Evolutionary conservation across 169 alveolate species (phyloP), one percentile per base, ranked within the genome.

Genomic region (Cryptosporidium xiaoi): DNA sequence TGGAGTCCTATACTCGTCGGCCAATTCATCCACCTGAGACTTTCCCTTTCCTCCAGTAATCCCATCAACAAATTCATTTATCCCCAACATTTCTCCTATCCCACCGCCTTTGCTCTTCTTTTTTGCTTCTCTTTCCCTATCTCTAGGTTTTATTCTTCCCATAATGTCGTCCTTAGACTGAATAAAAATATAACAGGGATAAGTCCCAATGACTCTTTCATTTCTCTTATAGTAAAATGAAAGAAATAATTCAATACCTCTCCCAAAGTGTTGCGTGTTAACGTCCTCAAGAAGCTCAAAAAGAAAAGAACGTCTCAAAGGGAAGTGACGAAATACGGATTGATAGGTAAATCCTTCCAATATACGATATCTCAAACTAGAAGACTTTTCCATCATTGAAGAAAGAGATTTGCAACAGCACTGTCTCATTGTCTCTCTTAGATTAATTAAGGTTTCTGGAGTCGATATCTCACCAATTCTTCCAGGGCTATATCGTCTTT

Each of bases 261-360:
- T 60, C 16, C 64, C 58, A 60, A 60, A 77, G 36, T 77, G 71
- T 24, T 44, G 66, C 24, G 77, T 77, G 64, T 77, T 77, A 10
- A 77, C 71, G n/a, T 62, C 65, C 13, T 77, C 87, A 48, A 77
- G 29, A 36, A 77, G 29, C 51, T 77, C 87, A 77, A 77, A 77
- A 12, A 77, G 20, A 60, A 60, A 60, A 58, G 87, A 77, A 29
- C 87, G 87, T 62, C 87, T 56, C n/a, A 77, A 40, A 3, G 87
- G 87, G 16, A 58, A 77, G 64, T 77, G 87, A 4, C 71, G 29
- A 62, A 77, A 77, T 6, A 77, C 64, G 18, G 71, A 56, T 8
- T 77, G 87, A 34, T 44, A 77, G 24, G 71, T 60, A 60, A 77
- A 60, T 16, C 87, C 71, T 5, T 77, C 87, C 13, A 77, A 24